phyloP scores from a whole-genome alignment of 345 rosid species.

The Eucalyptus cloeziana region DNA sequence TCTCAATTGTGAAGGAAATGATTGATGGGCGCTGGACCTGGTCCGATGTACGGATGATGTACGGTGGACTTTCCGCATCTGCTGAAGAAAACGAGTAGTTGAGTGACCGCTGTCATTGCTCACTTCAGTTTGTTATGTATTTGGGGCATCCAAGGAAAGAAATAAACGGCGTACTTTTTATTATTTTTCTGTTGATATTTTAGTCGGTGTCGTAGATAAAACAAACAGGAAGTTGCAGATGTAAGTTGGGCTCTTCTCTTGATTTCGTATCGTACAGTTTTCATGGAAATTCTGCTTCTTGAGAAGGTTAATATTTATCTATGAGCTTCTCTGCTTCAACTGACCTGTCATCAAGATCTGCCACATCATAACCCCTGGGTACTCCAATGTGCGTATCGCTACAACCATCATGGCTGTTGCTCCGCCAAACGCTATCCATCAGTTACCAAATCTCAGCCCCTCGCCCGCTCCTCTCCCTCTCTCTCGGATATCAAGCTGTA shows the following conservation, averaged over 20 bases:
- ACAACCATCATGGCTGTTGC: too few relatives aligned
- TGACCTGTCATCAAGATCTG: background rate
- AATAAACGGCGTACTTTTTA: background rate
- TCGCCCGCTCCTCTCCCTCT: too few relatives aligned
- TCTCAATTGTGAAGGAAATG: conserved; percentile 43
- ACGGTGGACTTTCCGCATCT: conserved; percentile 38
- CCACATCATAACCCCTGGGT: too few relatives aligned
- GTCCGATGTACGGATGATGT: conserved; percentile 43
- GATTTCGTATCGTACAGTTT: background rate
- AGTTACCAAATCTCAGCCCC: too few relatives aligned
- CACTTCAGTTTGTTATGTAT: background rate
- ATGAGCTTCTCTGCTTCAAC: background rate
- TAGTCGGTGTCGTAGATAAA: background rate
- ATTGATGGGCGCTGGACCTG: conserved; percentile 55
- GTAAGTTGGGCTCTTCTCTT: background rate
- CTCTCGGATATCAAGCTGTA: too few relatives aligned
- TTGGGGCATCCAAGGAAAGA: background rate
- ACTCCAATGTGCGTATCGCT: too few relatives aligned
- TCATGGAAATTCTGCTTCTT: background rate
- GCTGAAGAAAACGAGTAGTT: conserved; percentile 12
- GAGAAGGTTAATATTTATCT: too few relatives aligned
- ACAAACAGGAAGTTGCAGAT: background rate
- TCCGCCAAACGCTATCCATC: too few relatives aligned
- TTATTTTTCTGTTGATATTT: background rate
- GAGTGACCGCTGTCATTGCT: background rate